Conservation (phyloP, 1,284 basidiomycete genomes). For the Rhodotorula sp. region DNA sequence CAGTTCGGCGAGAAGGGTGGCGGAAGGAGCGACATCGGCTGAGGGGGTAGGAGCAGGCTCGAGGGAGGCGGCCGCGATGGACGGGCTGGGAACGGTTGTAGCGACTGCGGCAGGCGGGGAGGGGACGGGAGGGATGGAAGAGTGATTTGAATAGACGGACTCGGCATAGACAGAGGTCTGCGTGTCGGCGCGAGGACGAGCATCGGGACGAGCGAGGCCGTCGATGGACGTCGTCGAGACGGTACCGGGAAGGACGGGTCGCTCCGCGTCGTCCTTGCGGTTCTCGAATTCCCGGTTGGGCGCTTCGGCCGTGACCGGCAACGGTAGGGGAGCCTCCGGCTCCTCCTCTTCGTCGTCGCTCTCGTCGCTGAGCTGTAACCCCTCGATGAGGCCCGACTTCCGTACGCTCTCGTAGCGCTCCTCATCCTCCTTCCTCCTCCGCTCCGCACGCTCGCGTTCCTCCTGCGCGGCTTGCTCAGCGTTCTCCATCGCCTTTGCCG, state of each 20-base stretch:
- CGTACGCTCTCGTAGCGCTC: slow-evolving; percentile 25
- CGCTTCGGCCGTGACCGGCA: not conserved
- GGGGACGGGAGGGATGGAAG: not conserved
- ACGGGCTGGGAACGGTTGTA: not conserved
- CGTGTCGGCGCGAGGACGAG: slow-evolving; percentile 29
- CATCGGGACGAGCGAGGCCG: not conserved
- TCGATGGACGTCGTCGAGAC: not conserved
- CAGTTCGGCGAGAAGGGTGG: too few species aligned
- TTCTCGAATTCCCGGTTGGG: not conserved
- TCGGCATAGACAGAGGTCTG: slow-evolving; percentile 31
- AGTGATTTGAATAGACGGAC: slow-evolving; percentile 18
- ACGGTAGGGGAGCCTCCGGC: slow-evolving; percentile 42
- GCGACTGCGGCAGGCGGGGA: not conserved
- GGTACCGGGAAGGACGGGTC: not conserved
- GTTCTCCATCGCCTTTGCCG: slow-evolving; percentile 31
- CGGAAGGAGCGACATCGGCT: not conserved
- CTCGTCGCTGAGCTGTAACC: slow-evolving; percentile 43
- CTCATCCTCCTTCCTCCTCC: slow-evolving; percentile 31
- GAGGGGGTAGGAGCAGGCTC: not conserved
- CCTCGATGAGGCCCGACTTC: slow-evolving; percentile 33
- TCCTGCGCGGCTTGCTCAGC: slow-evolving; percentile 27
- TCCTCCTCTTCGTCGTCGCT: slow-evolving; percentile 35
- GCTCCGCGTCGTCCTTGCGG: not conserved
- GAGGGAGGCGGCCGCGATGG: slow-evolving; percentile 11
- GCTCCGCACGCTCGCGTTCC: slow-evolving; percentile 28